Conservation (phyloP, 371 early-diverging fungal species). For the Gilbertella persicaria region DNA sequence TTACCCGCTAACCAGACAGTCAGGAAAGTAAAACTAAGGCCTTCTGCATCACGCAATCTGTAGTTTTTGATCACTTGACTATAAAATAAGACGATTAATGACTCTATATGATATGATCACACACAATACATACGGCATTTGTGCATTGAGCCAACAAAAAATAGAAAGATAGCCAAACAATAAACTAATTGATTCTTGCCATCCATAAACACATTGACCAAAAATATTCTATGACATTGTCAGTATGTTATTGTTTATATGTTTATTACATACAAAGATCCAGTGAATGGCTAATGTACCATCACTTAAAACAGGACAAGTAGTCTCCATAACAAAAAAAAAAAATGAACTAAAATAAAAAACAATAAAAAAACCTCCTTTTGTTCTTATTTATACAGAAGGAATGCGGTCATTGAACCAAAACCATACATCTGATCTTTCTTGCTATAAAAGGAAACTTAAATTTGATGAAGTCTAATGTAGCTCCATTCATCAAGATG, state of each 20-base stretch:
- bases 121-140: constrained; percentile 67
- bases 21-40: constrained; percentile 60
- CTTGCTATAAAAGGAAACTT: constrained; percentile 13
- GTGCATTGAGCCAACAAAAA: constrained; percentile 76
- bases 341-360: constrained; percentile 6
- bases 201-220: constrained; percentile 60
- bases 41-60: constrained; percentile 51
- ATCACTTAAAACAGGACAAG: constrained; percentile 21
- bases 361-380: constrained; percentile 4
- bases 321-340: constrained; percentile 6
- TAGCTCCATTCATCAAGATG: constrained; percentile 10
- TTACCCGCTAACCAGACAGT: constrained; percentile 64
- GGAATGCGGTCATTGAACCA: constrained; percentile 16
- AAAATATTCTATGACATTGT: constrained; percentile 38
- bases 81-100: constrained; percentile 1
- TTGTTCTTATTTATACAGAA: constrained; percentile 2
- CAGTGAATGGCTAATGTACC: constrained; percentile 27
- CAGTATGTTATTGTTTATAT: not conserved
- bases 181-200: constrained; percentile 42
- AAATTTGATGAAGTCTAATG: constrained; percentile 12
- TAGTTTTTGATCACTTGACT: constrained; percentile 72
- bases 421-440: constrained; percentile 25
- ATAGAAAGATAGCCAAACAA: constrained; percentile 69
- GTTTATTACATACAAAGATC: constrained; percentile 32
- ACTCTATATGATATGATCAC: not conserved